Evolutionary conservation across 1,284 basidiomycete genomes (phyloP).

Genomic region (Peniophora sp.): DNA sequence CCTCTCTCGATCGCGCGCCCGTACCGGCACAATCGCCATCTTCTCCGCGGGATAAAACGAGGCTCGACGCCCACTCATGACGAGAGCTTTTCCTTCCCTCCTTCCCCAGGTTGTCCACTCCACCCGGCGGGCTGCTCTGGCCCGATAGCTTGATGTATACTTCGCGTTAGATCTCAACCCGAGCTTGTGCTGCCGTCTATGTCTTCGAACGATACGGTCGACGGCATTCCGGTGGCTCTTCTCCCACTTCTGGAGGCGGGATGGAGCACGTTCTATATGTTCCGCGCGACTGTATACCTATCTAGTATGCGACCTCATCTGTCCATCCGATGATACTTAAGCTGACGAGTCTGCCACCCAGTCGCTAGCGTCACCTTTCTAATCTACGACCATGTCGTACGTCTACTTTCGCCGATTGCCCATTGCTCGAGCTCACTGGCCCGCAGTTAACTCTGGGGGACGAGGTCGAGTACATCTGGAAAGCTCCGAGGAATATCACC

Average conservation of each 20-base stretch:
- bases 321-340: background rate
- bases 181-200: background rate
- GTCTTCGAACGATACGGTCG: background rate
- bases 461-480: slow-evolving; percentile 40
- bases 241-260: background rate
- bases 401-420: too few species aligned
- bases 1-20: too few species aligned
- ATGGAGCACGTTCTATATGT: background rate
- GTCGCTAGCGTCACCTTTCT: slow-evolving; percentile 24
- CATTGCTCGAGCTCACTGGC: too few species aligned
- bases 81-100: background rate
- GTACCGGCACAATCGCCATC: too few species aligned
- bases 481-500: slow-evolving; percentile 16
- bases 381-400: slow-evolving; percentile 36
- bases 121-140: background rate
- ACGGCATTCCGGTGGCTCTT: background rate
- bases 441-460: slow-evolving; percentile 30
- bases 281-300: background rate
- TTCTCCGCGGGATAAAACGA: too few species aligned
- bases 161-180: background rate
- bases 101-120: background rate
- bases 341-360: slow-evolving; percentile 4
- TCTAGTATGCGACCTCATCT: background rate
- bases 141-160: background rate
- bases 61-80: too few species aligned